A percentile compares a stretch with the other conserved stretches of the same genome.
Conservation (phyloP, 2,329 filamentous ascomycete species). For the Fusarium haematococcum region DNA sequence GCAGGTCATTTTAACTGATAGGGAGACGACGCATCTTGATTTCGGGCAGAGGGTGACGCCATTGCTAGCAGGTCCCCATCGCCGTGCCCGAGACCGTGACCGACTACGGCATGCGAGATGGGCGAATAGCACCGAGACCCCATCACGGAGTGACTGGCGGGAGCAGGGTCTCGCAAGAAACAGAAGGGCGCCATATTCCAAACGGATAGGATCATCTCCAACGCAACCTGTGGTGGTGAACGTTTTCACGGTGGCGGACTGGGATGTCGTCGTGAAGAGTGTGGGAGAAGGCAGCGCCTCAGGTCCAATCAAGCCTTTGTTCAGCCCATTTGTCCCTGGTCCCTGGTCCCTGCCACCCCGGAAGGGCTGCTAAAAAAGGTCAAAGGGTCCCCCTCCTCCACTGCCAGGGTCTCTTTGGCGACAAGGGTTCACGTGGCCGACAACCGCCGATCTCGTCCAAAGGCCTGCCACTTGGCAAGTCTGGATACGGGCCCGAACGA, state of each 20-base stretch:
- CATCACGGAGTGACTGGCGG: slow-evolving; percentile 23
- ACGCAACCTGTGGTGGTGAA: slow-evolving; percentile 25
- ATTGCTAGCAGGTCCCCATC: slow-evolving; percentile 31
- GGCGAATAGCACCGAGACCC: slow-evolving; percentile 15
- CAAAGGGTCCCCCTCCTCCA: slow-evolving; percentile 20
- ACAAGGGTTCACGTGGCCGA: slow-evolving; percentile 33
- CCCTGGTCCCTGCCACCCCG: slow-evolving; percentile 14
- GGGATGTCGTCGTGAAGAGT: slow-evolving; percentile 22
- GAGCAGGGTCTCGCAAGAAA: slow-evolving; percentile 34
- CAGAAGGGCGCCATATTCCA: slow-evolving; percentile 21
- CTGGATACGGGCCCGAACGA: background rate
- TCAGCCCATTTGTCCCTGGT: background rate
- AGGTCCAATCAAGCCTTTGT: slow-evolving; percentile 36
- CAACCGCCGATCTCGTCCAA: slow-evolving; percentile 39
- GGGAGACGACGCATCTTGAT: slow-evolving; percentile 34
- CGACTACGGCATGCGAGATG: slow-evolving; percentile 15
- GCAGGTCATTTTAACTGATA: slow-evolving; percentile 38
- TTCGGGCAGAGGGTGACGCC: slow-evolving; percentile 41
- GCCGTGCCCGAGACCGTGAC: slow-evolving; percentile 17
- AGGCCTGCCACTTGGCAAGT: slow-evolving; percentile 22
- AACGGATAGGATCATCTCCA: slow-evolving; percentile 39
- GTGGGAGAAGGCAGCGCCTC: slow-evolving; percentile 12
- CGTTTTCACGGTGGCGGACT: slow-evolving; percentile 21
- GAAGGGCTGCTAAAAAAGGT: slow-evolving; percentile 20
- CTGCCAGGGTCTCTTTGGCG: slow-evolving; percentile 4